These are phyloP conservation scores for Naegleria fowleri DNA, from an alignment of 208 protist species.

Conservation along the genomic window DNA sequence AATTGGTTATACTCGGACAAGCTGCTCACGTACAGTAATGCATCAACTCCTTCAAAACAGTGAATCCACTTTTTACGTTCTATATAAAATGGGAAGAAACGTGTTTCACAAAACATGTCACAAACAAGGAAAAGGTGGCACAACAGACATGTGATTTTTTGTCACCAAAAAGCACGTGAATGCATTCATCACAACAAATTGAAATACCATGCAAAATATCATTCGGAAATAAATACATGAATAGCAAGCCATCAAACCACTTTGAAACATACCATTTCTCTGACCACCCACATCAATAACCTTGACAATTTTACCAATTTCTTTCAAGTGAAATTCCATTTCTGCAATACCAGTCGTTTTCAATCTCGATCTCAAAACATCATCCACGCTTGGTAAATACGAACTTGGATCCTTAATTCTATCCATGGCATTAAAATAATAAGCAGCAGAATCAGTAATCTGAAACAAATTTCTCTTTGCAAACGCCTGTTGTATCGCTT, in stretches of 20 bases:
- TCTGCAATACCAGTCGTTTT: constrained; percentile 35
- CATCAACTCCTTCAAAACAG: constrained; percentile 9
- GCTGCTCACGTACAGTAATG: not conserved
- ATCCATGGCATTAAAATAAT: constrained; percentile 33
- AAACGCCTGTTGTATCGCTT: constrained; percentile 33
- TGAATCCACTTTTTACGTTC: constrained; percentile 43
- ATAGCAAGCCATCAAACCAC: too few relatives aligned
- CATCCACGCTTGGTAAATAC: constrained; percentile 32
- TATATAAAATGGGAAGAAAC: too few relatives aligned
- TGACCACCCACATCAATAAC: constrained; percentile 16
- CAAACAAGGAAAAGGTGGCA: too few relatives aligned
- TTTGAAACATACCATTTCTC: not conserved
- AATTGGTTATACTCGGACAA: not conserved
- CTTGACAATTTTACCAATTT: constrained; percentile 15
- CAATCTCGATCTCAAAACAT: constrained; percentile 28
- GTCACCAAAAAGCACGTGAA: not conserved
- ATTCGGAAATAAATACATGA: too few relatives aligned
- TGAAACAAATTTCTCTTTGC: constrained; percentile 46
- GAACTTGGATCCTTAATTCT: not conserved
- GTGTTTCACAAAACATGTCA: too few relatives aligned
- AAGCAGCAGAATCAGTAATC: constrained; percentile 50
- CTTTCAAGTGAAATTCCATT: constrained; percentile 21
- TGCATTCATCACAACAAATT: too few relatives aligned
- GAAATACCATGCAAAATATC: too few relatives aligned
- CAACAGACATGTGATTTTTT: not conserved